Evolutionary conservation across 257 asterid species (phyloP).

Genomic region (Verbascum thapsus): DNA sequence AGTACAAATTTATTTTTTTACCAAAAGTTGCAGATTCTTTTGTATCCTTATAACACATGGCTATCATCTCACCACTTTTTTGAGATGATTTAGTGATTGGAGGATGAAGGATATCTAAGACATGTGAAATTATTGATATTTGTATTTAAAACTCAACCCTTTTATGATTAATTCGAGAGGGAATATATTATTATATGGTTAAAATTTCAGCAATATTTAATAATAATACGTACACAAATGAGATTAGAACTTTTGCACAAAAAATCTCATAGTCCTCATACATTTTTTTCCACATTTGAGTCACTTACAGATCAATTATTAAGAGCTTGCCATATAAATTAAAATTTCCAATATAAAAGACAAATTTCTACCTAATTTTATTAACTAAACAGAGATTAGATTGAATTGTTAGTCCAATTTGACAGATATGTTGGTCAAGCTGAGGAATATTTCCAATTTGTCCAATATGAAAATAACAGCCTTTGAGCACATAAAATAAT

Average conservation of each 20-base stretch:
- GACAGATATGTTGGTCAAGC: slow-evolving; percentile 41
- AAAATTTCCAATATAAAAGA: background rate
- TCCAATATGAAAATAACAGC: slow-evolving; percentile 27
- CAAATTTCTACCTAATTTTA: slow-evolving; percentile 31
- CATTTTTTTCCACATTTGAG: too few relatives aligned
- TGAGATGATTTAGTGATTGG: slow-evolving; percentile 28
- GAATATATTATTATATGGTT: slow-evolving; percentile 23
- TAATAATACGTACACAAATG: background rate
- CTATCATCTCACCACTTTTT: slow-evolving; percentile 28
- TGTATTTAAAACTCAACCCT: slow-evolving; percentile 11
- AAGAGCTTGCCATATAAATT: too few relatives aligned
- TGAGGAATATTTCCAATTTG: slow-evolving; percentile 34
- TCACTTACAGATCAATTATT: too few relatives aligned
- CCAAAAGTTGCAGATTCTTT: slow-evolving; percentile 25
- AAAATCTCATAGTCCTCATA: too few relatives aligned
- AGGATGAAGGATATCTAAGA: slow-evolving; percentile 25
- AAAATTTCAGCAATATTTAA: background rate
- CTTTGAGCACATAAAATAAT: background rate
- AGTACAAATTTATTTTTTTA: slow-evolving; percentile 25
- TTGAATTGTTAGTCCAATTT: slow-evolving; percentile 27
- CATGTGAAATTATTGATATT: slow-evolving; percentile 48
- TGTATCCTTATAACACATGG: slow-evolving; percentile 29
- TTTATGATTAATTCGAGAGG: slow-evolving; percentile 26
- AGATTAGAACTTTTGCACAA: too few relatives aligned
- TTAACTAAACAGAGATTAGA: slow-evolving; percentile 38